Base-by-base conservation (phyloP, 2,329 filamentous ascomycete genomes). In the Hyphodiscus sp. region DNA sequence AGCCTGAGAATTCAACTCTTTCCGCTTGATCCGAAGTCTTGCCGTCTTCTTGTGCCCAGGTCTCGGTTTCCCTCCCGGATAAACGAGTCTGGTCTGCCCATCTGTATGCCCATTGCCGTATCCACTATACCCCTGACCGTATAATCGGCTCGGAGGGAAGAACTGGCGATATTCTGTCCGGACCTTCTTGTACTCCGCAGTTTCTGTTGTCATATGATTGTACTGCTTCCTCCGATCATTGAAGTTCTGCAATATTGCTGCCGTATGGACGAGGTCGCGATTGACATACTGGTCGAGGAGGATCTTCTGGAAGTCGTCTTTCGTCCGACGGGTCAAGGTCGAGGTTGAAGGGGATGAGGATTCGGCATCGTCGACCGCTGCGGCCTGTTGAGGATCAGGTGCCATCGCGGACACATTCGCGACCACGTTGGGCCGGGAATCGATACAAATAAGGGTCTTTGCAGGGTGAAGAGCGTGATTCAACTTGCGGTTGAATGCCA, bases 101-200 rank as follows among this genome's bases (percentile, higher is more conserved):
- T 91, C 90, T 29, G 92, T 96, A 63, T 83, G 78, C 57, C 87
- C 86, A 74, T 97, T 97, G 60, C 89, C 92, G 67, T 87, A 96
- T 45, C 91, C 92, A 67, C 82, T 84, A 69, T 95, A 99, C 51
- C 94, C 94, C 63, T 77, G 82, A 70, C 77, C 87, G 72, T 76
- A 90, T 57, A 83, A 76, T 61, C 74, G 77, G 61, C 73, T 76
- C 1, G 80, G 74, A 2, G 79, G 76, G 53, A 82, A 84, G 67
- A 72, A 79, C 46, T 71, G 71, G 55, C 79, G 76, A 63, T 77
- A 80, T 9, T 81, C 76, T 58, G 69, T 74, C 56, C 78, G 75
- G 45, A 89, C 67, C 47, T 76, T 71, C 54, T 81, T 76, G 74
- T 92, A 90, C 67, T 89, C 85, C 56, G 85, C 79, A 55, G 83